phyloP scores from a whole-genome alignment of 768 basidiomycete genomes.

The Rhizopogon rudus region DNA sequence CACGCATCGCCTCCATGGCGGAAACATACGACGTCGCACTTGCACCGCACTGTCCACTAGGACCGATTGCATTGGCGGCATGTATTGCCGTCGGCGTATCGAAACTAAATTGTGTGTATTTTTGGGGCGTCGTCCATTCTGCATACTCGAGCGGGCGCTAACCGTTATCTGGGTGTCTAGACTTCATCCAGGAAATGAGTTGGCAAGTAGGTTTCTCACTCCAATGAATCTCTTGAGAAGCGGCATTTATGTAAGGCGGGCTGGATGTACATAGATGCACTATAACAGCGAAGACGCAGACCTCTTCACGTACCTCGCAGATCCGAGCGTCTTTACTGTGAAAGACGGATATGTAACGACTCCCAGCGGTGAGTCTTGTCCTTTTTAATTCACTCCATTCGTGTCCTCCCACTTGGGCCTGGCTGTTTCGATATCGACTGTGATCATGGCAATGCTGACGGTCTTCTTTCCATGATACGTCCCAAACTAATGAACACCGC shows the following conservation, averaged over 20 bases:
- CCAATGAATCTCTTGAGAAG: not conserved
- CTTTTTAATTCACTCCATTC: not conserved
- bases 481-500: not conserved
- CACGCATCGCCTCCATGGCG: slow-evolving; percentile 51
- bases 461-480: not conserved
- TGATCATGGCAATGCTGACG: not conserved
- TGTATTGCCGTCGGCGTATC: slow-evolving; percentile 59
- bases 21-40: slow-evolving; percentile 70
- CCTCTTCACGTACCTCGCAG: slow-evolving; percentile 53
- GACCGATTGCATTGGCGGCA: slow-evolving; percentile 68
- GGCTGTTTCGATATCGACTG: not conserved
- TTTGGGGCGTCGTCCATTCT: slow-evolving; percentile 11
- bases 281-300: slow-evolving; percentile 58
- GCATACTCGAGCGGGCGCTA: too few species aligned
- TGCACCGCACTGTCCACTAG: slow-evolving; percentile 70
- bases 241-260: not conserved
- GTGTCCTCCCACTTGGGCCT: too few species aligned
- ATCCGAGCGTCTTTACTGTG: slow-evolving; percentile 49
- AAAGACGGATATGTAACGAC: slow-evolving; percentile 45
- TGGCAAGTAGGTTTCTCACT: slow-evolving; percentile 38
- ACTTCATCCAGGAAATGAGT: slow-evolving; percentile 64
- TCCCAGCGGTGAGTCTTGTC: slow-evolving; percentile 31
- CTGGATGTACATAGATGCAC: slow-evolving; percentile 41
- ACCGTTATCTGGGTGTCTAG: slow-evolving; percentile 18
- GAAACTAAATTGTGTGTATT: slow-evolving; percentile 47